phyloP scores from a whole-genome alignment of 192 early-diverging fungal species.

The Coemansia sp. region DNA sequence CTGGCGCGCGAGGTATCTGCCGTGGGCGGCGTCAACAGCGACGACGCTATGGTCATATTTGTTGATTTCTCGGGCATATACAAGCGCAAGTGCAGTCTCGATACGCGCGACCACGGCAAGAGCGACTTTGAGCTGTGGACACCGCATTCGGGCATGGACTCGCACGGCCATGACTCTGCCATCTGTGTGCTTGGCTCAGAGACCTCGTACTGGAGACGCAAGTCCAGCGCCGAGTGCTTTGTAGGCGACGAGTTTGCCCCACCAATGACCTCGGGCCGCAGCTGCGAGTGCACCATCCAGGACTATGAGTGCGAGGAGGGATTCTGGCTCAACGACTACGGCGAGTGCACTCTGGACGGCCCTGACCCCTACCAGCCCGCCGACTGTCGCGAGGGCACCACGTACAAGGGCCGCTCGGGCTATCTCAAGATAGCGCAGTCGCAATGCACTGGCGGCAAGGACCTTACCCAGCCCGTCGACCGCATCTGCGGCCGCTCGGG shows the following conservation, averaged over 20 bases:
- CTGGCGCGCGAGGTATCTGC: slow-evolving; percentile 50
- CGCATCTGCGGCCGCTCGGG: slow-evolving; percentile 63
- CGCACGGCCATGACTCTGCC: slow-evolving; percentile 55
- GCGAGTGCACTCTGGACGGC: slow-evolving; percentile 64
- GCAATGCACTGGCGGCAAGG: slow-evolving; percentile 70
- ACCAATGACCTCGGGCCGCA: slow-evolving; percentile 45
- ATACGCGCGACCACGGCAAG: slow-evolving; percentile 51
- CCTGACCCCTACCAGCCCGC: slow-evolving; percentile 73
- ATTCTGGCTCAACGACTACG: slow-evolving; percentile 70
- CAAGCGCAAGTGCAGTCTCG: slow-evolving; percentile 47
- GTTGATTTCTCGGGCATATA: slow-evolving; percentile 60
- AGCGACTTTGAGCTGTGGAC: slow-evolving; percentile 92
- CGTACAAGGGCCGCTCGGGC: slow-evolving; percentile 72
- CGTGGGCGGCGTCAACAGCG: slow-evolving; percentile 16
- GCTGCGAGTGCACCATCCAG: slow-evolving; percentile 68
- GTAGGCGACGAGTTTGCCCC: slow-evolving; percentile 65
- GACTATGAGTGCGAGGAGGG: slow-evolving; percentile 91
- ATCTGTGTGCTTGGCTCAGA: slow-evolving; percentile 60
- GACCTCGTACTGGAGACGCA: slow-evolving; percentile 71
- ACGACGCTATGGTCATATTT: slow-evolving; percentile 35
- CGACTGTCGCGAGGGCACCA: slow-evolving; percentile 61
- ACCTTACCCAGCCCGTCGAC: slow-evolving; percentile 59
- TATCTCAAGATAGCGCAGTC: slow-evolving; percentile 74
- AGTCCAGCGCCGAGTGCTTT: slow-evolving; percentile 60
- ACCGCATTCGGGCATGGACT: slow-evolving; percentile 32